These are phyloP conservation scores for Chlorella sp. DNA, from an alignment of 139 green algal genomes.

Conservation along the genomic window DNA sequence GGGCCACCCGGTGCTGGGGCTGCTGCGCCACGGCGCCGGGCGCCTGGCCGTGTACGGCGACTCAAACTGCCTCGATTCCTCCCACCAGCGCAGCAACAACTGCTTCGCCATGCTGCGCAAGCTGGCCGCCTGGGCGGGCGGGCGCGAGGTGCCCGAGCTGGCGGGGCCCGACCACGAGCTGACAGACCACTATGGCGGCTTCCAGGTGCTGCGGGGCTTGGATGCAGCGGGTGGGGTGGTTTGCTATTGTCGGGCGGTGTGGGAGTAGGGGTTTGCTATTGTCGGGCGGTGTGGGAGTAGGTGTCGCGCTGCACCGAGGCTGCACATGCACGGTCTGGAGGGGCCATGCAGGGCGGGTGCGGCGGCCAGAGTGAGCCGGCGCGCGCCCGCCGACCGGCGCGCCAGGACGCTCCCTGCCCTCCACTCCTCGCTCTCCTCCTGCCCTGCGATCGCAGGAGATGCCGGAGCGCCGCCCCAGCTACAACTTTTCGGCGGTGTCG, in stretches of 20 bases:
- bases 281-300: not conserved
- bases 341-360: too few relatives aligned
- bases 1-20: constrained; percentile 41
- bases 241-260: not conserved
- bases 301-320: not conserved
- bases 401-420: constrained; percentile 14
- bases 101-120: constrained; percentile 68
- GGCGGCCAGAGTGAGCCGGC: too few relatives aligned
- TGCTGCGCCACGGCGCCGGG: constrained; percentile 54
- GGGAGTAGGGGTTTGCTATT: not conserved
- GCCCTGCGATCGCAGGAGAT: constrained; percentile 28
- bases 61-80: constrained; percentile 94
- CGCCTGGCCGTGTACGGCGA: constrained; percentile 82
- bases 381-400: not conserved
- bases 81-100: constrained; percentile 56
- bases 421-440: constrained; percentile 5
- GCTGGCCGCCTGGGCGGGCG: constrained; percentile 39
- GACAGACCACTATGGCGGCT: not conserved
- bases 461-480: constrained; percentile 44
- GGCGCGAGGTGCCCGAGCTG: constrained; percentile 1
- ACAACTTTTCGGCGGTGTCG: constrained; percentile 64
- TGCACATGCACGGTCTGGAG: not conserved
- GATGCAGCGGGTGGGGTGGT: not conserved
- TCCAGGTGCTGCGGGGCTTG: too few relatives aligned
- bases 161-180: too few relatives aligned